phyloP scores from a whole-genome alignment of 2,329 filamentous ascomycete genomes.

The Zymoseptoria pseudotritici region DNA sequence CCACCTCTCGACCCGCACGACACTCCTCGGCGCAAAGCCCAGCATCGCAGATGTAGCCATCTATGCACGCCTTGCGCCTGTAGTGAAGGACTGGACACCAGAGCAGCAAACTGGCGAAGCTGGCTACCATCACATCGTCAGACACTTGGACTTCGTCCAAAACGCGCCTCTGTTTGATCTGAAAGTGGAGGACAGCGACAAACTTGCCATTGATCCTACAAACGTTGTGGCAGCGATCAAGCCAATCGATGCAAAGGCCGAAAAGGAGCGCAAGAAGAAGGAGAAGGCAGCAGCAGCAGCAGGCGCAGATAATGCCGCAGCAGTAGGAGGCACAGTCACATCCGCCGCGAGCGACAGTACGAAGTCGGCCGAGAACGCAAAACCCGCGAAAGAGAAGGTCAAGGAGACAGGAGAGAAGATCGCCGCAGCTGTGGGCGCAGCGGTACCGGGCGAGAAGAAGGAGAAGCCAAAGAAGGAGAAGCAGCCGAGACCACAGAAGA shows the following conservation, averaged over 20 bases:
- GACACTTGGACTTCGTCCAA: conserved; percentile 90
- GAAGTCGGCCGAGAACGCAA: conserved; percentile 35
- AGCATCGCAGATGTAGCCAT: conserved; percentile 79
- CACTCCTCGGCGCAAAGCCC: conserved; percentile 80
- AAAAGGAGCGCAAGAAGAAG: conserved; percentile 95
- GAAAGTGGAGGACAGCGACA: conserved; percentile 61
- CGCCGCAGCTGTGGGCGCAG: conserved; percentile 38
- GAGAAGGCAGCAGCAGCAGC: conserved; percentile 64
- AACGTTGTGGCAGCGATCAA: conserved; percentile 83
- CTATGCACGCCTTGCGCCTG: conserved; percentile 68
- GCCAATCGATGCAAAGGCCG: conserved; percentile 81
- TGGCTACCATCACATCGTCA: conserved; percentile 84
- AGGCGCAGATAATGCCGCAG: conserved; percentile 46
- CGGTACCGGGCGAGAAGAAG: conserved; percentile 40
- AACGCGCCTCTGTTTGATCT: conserved; percentile 68
- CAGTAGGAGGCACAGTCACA: conserved; percentile 37
- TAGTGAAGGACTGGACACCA: conserved; percentile 69
- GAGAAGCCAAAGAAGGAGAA: conserved; percentile 88
- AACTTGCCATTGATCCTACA: conserved; percentile 69
- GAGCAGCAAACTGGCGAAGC: conserved; percentile 86
- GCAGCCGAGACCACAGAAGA: conserved; percentile 62
- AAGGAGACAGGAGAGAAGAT: conserved; percentile 45
- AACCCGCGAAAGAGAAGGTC: conserved; percentile 35
- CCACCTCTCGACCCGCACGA: conserved; percentile 82
- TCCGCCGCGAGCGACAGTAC: conserved; percentile 36